Base-by-base conservation (phyloP, 768 basidiomycete genomes). In the Hydnum rufescens region DNA sequence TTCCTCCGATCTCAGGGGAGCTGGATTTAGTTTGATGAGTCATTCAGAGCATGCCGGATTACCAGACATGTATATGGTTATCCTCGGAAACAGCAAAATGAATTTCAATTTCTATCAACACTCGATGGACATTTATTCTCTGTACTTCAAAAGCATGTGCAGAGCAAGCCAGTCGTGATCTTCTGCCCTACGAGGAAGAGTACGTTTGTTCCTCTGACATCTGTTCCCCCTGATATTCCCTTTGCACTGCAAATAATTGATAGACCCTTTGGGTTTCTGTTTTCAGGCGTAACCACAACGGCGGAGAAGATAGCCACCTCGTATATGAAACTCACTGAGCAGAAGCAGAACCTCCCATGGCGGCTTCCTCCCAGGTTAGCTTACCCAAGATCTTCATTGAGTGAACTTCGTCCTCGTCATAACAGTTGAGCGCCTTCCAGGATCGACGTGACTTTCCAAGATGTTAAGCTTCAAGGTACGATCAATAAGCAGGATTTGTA, bases 131-230 rank as follows among this genome's bases (percentile, higher is more conserved):
- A 76, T 55, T 63, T 96, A 5, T 92, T 81, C 60, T 60, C 71
- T 0, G 63, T 82, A n/a, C 68, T 97, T 54, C 75, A 80, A 56
- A 68, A 77, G 57, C 77, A 90, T 60, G 76, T 81, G 0, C 67
- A 70, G 13, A 77, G 81, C 28, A 92, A 90, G 63, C 89, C 93
- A 0, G 81, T 87, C 18, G 66, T 99, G 48, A 66, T 97, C 4
- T 99, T 99, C 62, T 82, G 80, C 57, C 71, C 86, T 18, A 96
- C 93, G 2, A 73, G 93, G 58, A 90, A 83, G 70, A 80, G 88
- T 82, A 58, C 56, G 54, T 50, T 23, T 53, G 19, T 29, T 54
- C n/a, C 32, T 31, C 36, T 13, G 22, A 39, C 36, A n/a, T n/a
- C n/a, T n/a, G n/a, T n/a, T n/a, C n/a, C n/a, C n/a, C n/a, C n/a